Evolutionary conservation across 1,139 yeast species (phyloP).

Genomic region (Taphrina deformans): DNA sequence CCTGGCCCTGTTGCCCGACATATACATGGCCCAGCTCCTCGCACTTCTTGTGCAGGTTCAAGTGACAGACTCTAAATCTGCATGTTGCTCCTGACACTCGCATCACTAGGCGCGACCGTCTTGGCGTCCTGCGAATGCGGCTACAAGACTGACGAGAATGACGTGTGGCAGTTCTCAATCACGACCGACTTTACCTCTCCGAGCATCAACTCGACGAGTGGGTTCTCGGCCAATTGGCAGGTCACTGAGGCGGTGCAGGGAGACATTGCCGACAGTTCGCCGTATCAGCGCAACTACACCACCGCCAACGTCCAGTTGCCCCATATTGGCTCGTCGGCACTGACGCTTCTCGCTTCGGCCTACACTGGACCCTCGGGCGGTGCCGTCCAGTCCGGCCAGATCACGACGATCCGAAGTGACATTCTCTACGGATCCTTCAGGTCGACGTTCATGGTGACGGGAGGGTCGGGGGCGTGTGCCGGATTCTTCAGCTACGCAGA

Average conservation of each 20-base stretch:
- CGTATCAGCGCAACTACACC: constrained; percentile 12
- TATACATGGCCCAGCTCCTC: background rate
- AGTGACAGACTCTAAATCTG: background rate
- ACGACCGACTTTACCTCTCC: constrained; percentile 13
- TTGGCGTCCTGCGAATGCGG: constrained; percentile 18
- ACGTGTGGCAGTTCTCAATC: constrained; percentile 12
- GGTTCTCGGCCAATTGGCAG: background rate
- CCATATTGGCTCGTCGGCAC: background rate
- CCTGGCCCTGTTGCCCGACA: background rate
- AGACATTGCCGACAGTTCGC: background rate
- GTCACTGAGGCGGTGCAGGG: background rate
- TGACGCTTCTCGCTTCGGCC: constrained; percentile 3
- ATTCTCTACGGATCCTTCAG: constrained; percentile 21
- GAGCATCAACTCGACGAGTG: background rate
- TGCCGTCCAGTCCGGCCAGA: constrained; percentile 16
- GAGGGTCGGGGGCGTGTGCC: constrained; percentile 15
- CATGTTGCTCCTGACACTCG: constrained; percentile 5
- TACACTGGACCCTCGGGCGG: constrained; percentile 8
- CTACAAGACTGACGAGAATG: constrained; percentile 8
- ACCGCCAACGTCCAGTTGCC: constrained; percentile 5
- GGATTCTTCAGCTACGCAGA: constrained; percentile 24
- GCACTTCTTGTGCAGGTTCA: background rate
- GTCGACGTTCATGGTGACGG: constrained; percentile 5
- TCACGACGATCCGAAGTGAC: constrained; percentile 6
- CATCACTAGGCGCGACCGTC: background rate